Percentiles rank a stretch among this genome's conserved stretches.
phyloP scores from a whole-genome alignment of 2,329 filamentous ascomycete species.

The Penicillium decumbens region DNA sequence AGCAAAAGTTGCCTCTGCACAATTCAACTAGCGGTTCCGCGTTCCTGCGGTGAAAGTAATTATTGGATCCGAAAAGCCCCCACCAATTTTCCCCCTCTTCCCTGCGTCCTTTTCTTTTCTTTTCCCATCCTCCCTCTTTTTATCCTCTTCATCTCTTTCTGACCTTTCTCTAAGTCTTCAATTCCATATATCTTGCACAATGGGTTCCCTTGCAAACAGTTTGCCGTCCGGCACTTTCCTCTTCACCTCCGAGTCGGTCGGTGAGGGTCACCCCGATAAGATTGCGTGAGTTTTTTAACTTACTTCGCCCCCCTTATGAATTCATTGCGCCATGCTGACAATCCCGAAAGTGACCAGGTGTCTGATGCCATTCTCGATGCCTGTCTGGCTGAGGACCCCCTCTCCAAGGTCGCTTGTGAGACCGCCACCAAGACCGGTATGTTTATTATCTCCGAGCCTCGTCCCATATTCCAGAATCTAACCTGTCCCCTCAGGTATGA shows the following conservation, averaged over 20 bases:
- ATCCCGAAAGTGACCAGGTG: slow-evolving; percentile 69
- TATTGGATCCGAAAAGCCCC: slow-evolving; percentile 14
- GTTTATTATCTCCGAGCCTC: slow-evolving; percentile 11
- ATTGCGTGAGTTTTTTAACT: slow-evolving; percentile 59
- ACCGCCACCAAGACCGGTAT: slow-evolving; percentile 97
- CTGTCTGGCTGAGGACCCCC: slow-evolving; percentile 86
- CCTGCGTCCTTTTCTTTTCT: slow-evolving; percentile 25
- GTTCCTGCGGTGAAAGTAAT: slow-evolving; percentile 15
- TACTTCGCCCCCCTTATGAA: background rate
- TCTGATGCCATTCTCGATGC: slow-evolving; percentile 98
- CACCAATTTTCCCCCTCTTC: slow-evolving; percentile 24
- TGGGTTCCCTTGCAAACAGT: slow-evolving; percentile 55
- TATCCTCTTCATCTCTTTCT: slow-evolving; percentile 22
- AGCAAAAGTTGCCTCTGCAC: slow-evolving; percentile 1
- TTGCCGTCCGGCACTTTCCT: slow-evolving; percentile 63
- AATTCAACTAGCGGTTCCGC: background rate
- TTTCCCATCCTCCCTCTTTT: slow-evolving; percentile 15
- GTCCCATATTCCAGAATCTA: slow-evolving; percentile 12
- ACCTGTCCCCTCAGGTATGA: slow-evolving; percentile 54
- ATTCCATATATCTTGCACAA: slow-evolving; percentile 45
- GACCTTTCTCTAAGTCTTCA: slow-evolving; percentile 15
- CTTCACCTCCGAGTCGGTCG: slow-evolving; percentile 86
- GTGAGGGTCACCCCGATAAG: slow-evolving; percentile 92
- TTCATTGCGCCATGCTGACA: slow-evolving; percentile 12
- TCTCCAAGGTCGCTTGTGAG: slow-evolving; percentile 98